Evolutionary conservation across 106 monocot genomes (phyloP).

Genomic region (Ottelia alismoides): DNA sequence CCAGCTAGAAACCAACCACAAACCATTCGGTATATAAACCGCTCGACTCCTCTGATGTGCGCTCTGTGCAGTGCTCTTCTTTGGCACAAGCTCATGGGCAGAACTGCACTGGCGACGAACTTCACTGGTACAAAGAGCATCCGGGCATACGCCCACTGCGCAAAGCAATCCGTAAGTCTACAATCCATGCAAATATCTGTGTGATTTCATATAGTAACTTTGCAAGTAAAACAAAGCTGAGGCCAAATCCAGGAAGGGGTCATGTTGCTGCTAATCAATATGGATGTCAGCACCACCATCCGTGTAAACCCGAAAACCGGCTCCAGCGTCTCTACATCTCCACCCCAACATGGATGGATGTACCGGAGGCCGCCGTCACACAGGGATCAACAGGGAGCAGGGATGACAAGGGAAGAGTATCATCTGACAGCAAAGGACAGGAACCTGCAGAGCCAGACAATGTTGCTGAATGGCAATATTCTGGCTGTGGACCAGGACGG

Average conservation of each 20-base stretch:
- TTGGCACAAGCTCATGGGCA: slow-evolving; percentile 93
- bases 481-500: slow-evolving; percentile 34
- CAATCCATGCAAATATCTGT: neutral
- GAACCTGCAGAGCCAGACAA: slow-evolving; percentile 64
- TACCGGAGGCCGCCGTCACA: neutral
- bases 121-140: slow-evolving; percentile 63
- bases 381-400: slow-evolving; percentile 1
- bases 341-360: no score
- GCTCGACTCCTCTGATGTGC: no score
- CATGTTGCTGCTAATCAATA: slow-evolving; percentile 75
- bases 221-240: neutral
- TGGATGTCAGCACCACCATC: slow-evolving; percentile 48
- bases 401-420: slow-evolving; percentile 68
- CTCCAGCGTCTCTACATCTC: neutral
- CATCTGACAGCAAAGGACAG: slow-evolving; percentile 74
- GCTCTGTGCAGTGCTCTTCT: slow-evolving; percentile 84
- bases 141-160: slow-evolving; percentile 75
- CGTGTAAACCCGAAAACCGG: slow-evolving; percentile 22
- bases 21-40: no score
- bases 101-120: slow-evolving; percentile 36
- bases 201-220: neutral
- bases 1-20: no score
- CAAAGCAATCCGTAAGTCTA: slow-evolving; percentile 61
- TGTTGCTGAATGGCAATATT: slow-evolving; percentile 63
- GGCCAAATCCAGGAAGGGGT: slow-evolving; percentile 67